Conservation (phyloP, 495 filamentous ascomycete species). For the Talaromyces adpressus region DNA sequence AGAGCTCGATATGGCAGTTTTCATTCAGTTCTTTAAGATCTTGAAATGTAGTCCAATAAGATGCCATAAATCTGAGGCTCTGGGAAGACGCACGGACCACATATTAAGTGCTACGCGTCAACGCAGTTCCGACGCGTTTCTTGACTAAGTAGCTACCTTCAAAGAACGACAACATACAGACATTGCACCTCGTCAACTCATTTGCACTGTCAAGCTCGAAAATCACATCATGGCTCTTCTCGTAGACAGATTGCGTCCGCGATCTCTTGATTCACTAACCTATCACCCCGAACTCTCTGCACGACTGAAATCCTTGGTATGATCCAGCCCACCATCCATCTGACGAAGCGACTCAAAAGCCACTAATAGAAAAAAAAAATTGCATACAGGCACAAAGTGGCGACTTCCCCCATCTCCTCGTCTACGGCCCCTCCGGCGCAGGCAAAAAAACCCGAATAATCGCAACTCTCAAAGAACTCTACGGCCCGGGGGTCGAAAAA, state of each 20-base stretch:
- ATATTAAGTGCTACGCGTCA: slow-evolving; percentile 30
- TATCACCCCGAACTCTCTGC: slow-evolving; percentile 88
- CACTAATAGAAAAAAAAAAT: neutral
- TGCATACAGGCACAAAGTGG: slow-evolving; percentile 75
- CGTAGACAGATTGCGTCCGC: slow-evolving; percentile 92
- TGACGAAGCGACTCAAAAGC: neutral
- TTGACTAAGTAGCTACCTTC: neutral
- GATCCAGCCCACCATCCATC: slow-evolving; percentile 10
- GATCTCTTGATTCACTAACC: slow-evolving; percentile 74
- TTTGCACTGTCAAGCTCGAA: neutral
- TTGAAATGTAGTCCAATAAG: neutral
- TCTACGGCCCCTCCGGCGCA: slow-evolving; percentile 93
- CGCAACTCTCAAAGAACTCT: slow-evolving; percentile 85
- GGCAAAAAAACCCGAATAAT: slow-evolving; percentile 97
- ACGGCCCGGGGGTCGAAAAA: slow-evolving; percentile 88
- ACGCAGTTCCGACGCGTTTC: slow-evolving; percentile 37
- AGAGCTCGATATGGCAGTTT: too few relatives aligned
- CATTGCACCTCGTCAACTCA: neutral
- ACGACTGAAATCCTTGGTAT: slow-evolving; percentile 79
- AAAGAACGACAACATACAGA: neutral
- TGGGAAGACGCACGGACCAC: slow-evolving; percentile 27
- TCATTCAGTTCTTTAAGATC: neutral
- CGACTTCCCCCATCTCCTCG: slow-evolving; percentile 93
- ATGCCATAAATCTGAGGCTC: neutral
- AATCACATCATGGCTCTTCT: slow-evolving; percentile 59